Percentiles rank a stretch among this genome's conserved stretches.
phyloP scores from a whole-genome alignment of 305 asterid genomes.

The Ilex paraguariensis region DNA sequence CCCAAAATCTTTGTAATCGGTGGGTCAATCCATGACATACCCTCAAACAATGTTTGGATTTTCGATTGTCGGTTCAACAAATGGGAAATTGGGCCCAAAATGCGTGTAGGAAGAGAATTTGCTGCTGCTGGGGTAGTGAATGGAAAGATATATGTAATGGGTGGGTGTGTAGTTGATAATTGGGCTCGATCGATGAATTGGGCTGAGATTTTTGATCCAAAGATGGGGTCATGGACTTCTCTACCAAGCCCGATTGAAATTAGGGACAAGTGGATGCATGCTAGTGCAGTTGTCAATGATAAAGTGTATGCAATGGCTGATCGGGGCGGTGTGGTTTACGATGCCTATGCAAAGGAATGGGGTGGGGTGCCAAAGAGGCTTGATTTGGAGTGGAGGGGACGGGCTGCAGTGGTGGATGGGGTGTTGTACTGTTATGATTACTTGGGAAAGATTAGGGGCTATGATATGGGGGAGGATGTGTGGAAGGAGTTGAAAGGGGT shows the following conservation, averaged over 20 bases:
- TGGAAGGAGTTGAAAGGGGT: conserved; percentile 82
- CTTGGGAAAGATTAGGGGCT: conserved; percentile 85
- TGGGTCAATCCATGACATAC: conserved; percentile 65
- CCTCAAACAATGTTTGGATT: conserved; percentile 50
- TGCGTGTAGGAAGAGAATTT: conserved; percentile 70
- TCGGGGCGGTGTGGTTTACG: conserved; percentile 70
- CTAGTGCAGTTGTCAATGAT: conserved; percentile 59
- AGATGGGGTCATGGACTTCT: conserved; percentile 41
- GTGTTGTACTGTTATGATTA: conserved; percentile 80
- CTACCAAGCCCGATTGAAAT: conserved; percentile 64
- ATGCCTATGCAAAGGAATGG: conserved; percentile 51
- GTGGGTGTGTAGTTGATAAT: conserved; percentile 82
- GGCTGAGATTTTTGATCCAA: conserved; percentile 76
- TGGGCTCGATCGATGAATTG: conserved; percentile 71
- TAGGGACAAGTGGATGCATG: conserved; percentile 96
- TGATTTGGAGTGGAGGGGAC: conserved; percentile 88
- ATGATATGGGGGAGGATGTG: conserved; percentile 51
- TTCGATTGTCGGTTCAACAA: conserved; percentile 68
- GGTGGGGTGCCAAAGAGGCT: conserved; percentile 71
- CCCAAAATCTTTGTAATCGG: conserved; percentile 64
- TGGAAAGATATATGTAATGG: conserved; percentile 67
- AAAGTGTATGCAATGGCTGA: conserved; percentile 33
- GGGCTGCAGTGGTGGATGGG: conserved; percentile 70
- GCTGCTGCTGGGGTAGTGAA: conserved; percentile 64
- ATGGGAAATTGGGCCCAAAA: conserved; percentile 73